Base-by-base conservation (phyloP, 2,329 filamentous ascomycete genomes). In the Tolypocladium inflatum region DNA sequence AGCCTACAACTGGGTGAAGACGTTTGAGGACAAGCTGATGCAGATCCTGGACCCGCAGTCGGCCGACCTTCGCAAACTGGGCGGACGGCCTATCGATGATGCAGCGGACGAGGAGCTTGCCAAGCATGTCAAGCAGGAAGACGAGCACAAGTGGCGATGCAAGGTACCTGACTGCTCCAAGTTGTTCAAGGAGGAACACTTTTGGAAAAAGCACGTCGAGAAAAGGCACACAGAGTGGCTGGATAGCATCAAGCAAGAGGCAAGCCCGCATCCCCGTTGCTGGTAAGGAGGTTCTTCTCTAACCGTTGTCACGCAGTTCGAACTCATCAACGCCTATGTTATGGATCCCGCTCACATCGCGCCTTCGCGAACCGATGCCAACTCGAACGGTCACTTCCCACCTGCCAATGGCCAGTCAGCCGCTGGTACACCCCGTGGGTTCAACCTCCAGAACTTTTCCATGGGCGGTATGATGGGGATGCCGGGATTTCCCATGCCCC, bases 1-100 rank as follows among this genome's bases (percentile, higher is more conserved):
- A 58, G 94, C 94, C 0, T 97, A 91, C 76, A 99, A 97, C 69
- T 99, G 95, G 94, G 95, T 99, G 60, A 95, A 89, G 77, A 97
- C 94, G 0, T 99, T 96, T 67, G 94, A 99, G 70, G 94, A 99
- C 69, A 99, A 99, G 76, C 82, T 99, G 55, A 79, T 90, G 70
- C 92, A 97, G 71, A 89, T 97, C 53, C 80, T 99, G 17, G 93
- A 97, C 64, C 94, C 94, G 0, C 90, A 94, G 57, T 86, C 87
- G 55, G 89, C 89, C 30, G 91, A 97, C 68, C 78, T 97, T 48
- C 86, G 86, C 71, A 97, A 97, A 75, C 82, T 97, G 33, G 94
- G 95, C 55, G 94, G 94, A 21, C 92, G 91, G 69, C 84, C 89
- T 2, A 77, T 91, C 0, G 91, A 97, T 4, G 91, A 97, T 63